Base-by-base conservation (phyloP, 148 eudicot species). In the Limonium bicolor region DNA sequence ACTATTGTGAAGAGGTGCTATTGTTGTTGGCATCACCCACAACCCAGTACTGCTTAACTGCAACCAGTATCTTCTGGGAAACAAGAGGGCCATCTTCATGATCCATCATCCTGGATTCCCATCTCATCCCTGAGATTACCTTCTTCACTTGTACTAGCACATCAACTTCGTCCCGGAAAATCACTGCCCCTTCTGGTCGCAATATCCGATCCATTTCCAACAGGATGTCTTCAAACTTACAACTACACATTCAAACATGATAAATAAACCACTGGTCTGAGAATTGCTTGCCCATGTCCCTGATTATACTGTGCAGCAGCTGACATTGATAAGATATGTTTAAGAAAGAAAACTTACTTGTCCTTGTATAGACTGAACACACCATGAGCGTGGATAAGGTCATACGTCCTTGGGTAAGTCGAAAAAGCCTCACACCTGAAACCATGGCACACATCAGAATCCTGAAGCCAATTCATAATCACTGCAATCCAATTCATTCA, bases 401-500 rank as follows among this genome's bases (percentile, higher is more conserved):
- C 96, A 35, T 82, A 87, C 6, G 96, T 87, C 58, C 96, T 73
- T 20, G 96, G 96, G 72, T 87, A 87, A 25, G 96, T 87, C 14
- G 96, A 87, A 60, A 87, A 82, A 33, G 55, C 96, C 59, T 85
- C 95, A 69, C 95, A 80, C 95, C 86, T 85, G 70, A 46, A 63
- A n/a, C 37, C 49, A 14, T 46, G 41, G 50, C 25, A 17, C 41
- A 34, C 7, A 32, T 1, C 41, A 11, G 25, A 14, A 6, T 30
- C 20, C 38, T 10, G 15, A 17, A 41, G 50, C 26, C 13, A 39
- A 56, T 13, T 7, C 13, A 19, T 25, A 31, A 33, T 10, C 32
- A 13, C 7, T 4, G 30, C 31, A 40, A 24, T 25, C 1, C 15
- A 3, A 16, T n/a, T n/a, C n/a, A n/a, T n/a, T n/a, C n/a, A n/a